Evolutionary conservation across 2,329 filamentous ascomycete genomes (phyloP), one percentile per base, ranked within the genome.

Genomic region (Aspergillus unguis): DNA sequence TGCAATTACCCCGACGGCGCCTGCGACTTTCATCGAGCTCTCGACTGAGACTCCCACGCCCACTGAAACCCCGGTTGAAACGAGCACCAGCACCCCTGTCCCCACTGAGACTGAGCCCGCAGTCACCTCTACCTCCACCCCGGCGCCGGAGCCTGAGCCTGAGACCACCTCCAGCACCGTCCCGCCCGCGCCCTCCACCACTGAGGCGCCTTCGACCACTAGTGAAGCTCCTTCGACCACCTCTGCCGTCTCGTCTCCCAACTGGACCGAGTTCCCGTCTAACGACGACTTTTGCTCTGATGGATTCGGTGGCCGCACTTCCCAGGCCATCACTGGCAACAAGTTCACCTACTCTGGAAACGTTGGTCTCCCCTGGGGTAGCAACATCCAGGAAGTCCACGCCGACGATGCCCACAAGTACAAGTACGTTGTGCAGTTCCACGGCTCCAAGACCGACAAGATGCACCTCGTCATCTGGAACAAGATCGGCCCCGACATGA

Each of bases 381-480:
- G 67, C 65, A 72, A 74, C 61, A 70, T 73, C 50, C 67, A 73
- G 48, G 54, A 65, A 40, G 64, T 75, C 44, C 58, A 63, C 51
- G 57, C 65, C 27, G 45, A 52, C 27, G 54, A 66, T 3, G 68
- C 68, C 5, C 50, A 55, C n/a, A 38, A 48, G 1, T 73, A 72
- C 64, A 68, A 72, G 45, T 73, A 74, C 54, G 70, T 73, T 6
- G 64, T 61, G 2, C 56, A 66, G 42, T 61, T 74, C 52, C 61
- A 44, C 7, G 70, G 71, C 11, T 44, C 60, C 37, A 66, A 70
- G 49, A 58, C 53, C 3, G 53, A 68, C 26, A 52, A 63, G 26
- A 72, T 67, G 67, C 66, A 59, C 3, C 67, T 73, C 6, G 58
- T 62, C 6, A 55, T 74, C 58, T 74, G 71, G 71, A 74, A 74